Evolutionary conservation across 2,329 filamentous ascomycete genomes (phyloP).

Genomic region (Coniochaeta pulveracea): DNA sequence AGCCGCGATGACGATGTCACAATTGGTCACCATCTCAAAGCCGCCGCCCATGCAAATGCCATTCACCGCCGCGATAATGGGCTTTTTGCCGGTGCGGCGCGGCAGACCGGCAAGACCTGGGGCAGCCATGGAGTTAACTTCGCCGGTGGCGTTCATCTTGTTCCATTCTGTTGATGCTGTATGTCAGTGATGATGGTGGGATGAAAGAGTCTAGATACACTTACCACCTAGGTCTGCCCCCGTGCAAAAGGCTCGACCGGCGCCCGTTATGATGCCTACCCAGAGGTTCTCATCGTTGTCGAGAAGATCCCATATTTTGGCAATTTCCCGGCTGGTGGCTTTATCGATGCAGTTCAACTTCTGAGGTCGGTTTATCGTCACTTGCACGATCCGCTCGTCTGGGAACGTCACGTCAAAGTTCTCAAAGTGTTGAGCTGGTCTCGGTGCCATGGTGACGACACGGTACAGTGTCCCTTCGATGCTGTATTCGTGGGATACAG

Average conservation of each 20-base stretch:
- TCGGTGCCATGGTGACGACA: conserved; percentile 7
- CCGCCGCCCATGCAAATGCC: conserved; percentile 62
- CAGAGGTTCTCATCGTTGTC: conserved; percentile 44
- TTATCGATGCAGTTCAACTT: conserved; percentile 42
- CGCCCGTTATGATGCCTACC: conserved; percentile 50
- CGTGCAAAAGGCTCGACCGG: conserved; percentile 50
- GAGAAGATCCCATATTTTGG: conserved; percentile 33
- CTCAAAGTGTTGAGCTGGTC: conserved; percentile 7
- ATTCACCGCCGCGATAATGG: conserved; percentile 67
- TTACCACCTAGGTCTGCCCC: conserved; percentile 46
- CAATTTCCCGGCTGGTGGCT: conserved; percentile 33
- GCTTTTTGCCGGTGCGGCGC: conserved; percentile 57
- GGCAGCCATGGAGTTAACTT: conserved; percentile 21
- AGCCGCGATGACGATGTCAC: conserved; percentile 55
- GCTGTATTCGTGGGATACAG: too few species aligned
- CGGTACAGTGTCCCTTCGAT: too few species aligned
- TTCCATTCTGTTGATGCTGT: conserved; percentile 35
- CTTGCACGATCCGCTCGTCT: conserved; percentile 9
- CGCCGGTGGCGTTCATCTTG: conserved; percentile 24
- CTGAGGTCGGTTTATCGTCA: conserved; percentile 41
- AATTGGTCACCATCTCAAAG: conserved; percentile 61
- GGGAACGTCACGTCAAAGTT: conserved; percentile 12
- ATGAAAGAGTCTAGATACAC: not conserved
- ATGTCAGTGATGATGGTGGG: not conserved
- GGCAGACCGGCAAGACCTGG: conserved; percentile 52